Base-by-base conservation (phyloP, 1,139 yeast genomes). In the Yarrowia galli region DNA sequence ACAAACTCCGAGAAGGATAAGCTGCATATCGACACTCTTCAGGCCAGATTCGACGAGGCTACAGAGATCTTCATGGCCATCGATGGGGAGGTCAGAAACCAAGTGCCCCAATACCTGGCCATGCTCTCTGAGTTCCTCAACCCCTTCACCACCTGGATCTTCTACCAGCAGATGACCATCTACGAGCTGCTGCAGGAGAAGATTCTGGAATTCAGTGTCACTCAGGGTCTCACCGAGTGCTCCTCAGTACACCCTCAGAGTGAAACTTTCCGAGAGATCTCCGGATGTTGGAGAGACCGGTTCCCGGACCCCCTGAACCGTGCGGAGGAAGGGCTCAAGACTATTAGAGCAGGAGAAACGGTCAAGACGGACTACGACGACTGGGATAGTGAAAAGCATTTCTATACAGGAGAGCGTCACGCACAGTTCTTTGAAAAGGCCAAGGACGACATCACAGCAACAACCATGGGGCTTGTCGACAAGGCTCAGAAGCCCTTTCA, bases 121-220 rank as follows among this genome's bases (percentile, higher is more conserved):
- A 78, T 81, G 51, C 74, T 86, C 68, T 86, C 86, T 42, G 89
- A 86, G 74, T 85, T 85, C 71, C 76, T 86, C 18, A 77, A 78
- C 66, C 84, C 77, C 7, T 71, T 79, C 63, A 73, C 80, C 0
- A 68, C 79, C 25, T 73, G 73, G 49, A 68, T 79, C 43, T 77
- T 75, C 56, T 69, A 75, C 67, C 73, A 76, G 7, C 75, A 78
- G 67, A 70, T 75, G 46, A 69, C 71, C 38, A 71, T 76, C 16
- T 67, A 73, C 56, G 73, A 74, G 65, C 71, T 74, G 10, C 67
- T 71, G 67, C 71, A 73, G 51, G 72, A 71, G 16, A 71, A 72
- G 35, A 67, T 78, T 66, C 69, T 69, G 45, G 70, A 72, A n/a
- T 77, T 51, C 35, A 28, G 42, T 18, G 51, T 58, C 16, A 70